Percentiles rank a stretch among this genome's conserved stretches.
phyloP scores from a whole-genome alignment of 2,329 filamentous ascomycete species.

The Talaromyces sp. region DNA sequence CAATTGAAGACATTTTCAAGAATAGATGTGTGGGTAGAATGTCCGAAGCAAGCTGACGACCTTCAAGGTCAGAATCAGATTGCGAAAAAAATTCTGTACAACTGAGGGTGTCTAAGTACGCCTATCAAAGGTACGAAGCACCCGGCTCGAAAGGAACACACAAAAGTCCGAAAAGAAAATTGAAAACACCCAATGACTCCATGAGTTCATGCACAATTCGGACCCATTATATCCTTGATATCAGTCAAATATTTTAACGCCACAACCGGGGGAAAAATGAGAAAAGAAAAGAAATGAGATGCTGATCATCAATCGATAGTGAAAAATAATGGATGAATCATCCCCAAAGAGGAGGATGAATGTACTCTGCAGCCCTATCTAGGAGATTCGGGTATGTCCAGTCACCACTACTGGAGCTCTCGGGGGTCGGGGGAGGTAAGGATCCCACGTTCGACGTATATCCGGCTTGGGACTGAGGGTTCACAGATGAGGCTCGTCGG shows the following conservation, averaged over 20 bases:
- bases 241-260: neutral
- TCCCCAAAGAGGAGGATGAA: slow-evolving; percentile 46
- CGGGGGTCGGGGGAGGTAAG: slow-evolving; percentile 45
- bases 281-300: neutral
- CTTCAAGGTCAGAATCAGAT: neutral
- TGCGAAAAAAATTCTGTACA: neutral
- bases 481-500: slow-evolving; percentile 6
- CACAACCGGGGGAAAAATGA: neutral
- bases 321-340: slow-evolving; percentile 15
- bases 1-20: neutral
- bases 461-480: slow-evolving; percentile 8
- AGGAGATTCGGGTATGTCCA: slow-evolving; percentile 46
- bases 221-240: neutral
- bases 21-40: neutral
- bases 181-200: neutral
- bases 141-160: neutral
- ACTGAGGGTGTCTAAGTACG: neutral
- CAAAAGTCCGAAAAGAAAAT: neutral
- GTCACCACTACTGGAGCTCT: slow-evolving; percentile 46
- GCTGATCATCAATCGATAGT: neutral
- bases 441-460: slow-evolving; percentile 34
- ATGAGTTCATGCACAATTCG: slow-evolving; percentile 2
- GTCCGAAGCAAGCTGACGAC: neutral
- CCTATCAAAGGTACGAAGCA: neutral
- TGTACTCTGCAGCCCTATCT: slow-evolving; percentile 47